Conservation (phyloP, 169 alveolate species). For the Plasmodium knowlesi region DNA sequence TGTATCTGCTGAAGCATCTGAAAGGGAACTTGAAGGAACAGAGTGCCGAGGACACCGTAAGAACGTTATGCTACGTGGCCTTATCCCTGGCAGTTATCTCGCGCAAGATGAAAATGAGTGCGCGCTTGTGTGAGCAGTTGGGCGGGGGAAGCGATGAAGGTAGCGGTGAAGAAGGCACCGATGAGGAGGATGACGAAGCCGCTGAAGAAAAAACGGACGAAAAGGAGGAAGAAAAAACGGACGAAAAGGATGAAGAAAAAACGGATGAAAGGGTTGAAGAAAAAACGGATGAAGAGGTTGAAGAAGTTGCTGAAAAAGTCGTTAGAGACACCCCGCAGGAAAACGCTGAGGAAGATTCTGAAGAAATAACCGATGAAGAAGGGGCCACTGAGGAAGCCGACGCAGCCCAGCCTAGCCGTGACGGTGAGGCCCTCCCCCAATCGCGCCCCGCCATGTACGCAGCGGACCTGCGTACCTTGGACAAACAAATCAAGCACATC, state of each 20-base stretch:
- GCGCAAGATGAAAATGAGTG: not conserved
- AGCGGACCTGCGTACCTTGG: conserved; percentile 15
- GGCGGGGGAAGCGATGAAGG: not conserved
- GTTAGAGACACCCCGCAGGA: not conserved
- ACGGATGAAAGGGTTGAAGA: not conserved
- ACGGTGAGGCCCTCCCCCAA: not conserved
- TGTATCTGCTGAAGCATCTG: conserved; percentile 2
- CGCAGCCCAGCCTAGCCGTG: not conserved
- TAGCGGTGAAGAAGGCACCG: not conserved
- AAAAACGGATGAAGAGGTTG: not conserved
- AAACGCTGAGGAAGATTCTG: not conserved
- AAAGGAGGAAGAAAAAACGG: too few relatives aligned
- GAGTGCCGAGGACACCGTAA: not conserved
- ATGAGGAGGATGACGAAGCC: not conserved
- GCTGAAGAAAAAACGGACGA: not conserved
- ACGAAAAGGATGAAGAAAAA: too few relatives aligned
- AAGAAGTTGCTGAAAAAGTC: not conserved
- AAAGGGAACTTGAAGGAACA: conserved; percentile 14
- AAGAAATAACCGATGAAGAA: not conserved
- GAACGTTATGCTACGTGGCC: not conserved
- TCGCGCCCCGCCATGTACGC: not conserved
- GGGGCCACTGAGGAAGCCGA: not conserved
- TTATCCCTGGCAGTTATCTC: not conserved
- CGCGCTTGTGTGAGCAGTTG: not conserved
- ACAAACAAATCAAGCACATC: conserved; percentile 1